Percentiles rank a stretch among this genome's conserved stretches.
Conservation (phyloP, 192 early-diverging fungal genomes). For the Chytriomyces sp. region DNA sequence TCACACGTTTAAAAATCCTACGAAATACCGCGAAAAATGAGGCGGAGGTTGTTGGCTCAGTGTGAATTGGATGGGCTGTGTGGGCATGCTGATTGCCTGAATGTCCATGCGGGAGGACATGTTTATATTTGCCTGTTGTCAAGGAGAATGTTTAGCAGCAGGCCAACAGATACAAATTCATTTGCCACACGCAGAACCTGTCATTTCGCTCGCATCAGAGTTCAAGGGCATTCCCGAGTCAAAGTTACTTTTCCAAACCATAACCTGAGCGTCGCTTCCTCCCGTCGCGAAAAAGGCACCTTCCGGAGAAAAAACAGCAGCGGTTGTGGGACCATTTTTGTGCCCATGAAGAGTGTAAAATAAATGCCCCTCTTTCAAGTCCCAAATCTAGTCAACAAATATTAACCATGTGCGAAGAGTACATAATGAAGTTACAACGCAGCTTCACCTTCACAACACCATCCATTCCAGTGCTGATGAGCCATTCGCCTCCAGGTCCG, state of each 20-base stretch:
- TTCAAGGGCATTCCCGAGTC: slow-evolving; percentile 29
- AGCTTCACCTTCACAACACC: slow-evolving; percentile 56
- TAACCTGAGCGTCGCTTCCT: slow-evolving; percentile 60
- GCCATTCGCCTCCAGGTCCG: slow-evolving; percentile 56
- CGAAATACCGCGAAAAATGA: slow-evolving; percentile 13
- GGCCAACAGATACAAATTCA: background rate
- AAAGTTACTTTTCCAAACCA: slow-evolving; percentile 70
- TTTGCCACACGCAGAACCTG: background rate
- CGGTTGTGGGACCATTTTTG: slow-evolving; percentile 60
- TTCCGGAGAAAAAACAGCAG: slow-evolving; percentile 58
- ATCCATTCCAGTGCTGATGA: slow-evolving; percentile 63
- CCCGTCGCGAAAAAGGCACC: slow-evolving; percentile 66
- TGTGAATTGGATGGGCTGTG: slow-evolving; percentile 9
- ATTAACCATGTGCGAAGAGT: slow-evolving; percentile 1
- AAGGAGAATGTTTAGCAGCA: slow-evolving; percentile 10
- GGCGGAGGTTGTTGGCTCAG: background rate
- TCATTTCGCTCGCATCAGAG: slow-evolving; percentile 19
- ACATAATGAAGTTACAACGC: background rate
- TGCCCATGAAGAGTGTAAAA: slow-evolving; percentile 70
- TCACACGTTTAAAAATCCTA: background rate
- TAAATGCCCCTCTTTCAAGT: slow-evolving; percentile 66
- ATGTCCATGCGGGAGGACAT: slow-evolving; percentile 12
- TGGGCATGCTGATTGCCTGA: slow-evolving; percentile 8
- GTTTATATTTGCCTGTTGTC: background rate
- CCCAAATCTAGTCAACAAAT: slow-evolving; percentile 58